Evolutionary conservation across 345 rosid species (phyloP).

Genomic region (Kandelia obovata): DNA sequence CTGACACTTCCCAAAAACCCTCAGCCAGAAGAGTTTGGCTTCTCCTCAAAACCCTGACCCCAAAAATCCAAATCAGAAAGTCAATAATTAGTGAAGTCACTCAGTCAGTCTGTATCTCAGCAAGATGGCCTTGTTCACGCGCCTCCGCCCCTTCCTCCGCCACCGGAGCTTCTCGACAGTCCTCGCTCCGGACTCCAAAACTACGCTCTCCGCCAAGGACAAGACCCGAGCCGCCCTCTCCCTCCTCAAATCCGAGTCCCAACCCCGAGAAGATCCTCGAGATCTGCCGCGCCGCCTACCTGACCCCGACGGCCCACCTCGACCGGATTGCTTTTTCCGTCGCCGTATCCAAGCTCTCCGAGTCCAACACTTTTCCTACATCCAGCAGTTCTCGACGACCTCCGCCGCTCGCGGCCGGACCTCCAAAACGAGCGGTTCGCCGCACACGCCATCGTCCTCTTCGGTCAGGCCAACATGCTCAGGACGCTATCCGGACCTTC

Average conservation of each 20-base stretch:
- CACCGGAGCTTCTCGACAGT: slow-evolving; percentile 4
- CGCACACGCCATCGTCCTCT: slow-evolving; percentile 61
- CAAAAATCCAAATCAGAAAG: neutral
- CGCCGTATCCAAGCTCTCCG: slow-evolving; percentile 55
- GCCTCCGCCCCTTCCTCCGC: neutral
- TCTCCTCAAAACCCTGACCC: neutral
- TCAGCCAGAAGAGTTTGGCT: too few relatives aligned
- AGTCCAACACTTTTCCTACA: slow-evolving; percentile 45
- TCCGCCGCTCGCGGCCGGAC: slow-evolving; percentile 56
- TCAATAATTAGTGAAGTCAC: too few relatives aligned
- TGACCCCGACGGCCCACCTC: slow-evolving; percentile 52
- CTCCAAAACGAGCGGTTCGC: slow-evolving; percentile 54
- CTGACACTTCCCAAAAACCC: too few relatives aligned
- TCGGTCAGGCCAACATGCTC: slow-evolving; percentile 75
- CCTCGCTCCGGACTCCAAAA: neutral
- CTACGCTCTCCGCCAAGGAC: slow-evolving; percentile 44
- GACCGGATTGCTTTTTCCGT: slow-evolving; percentile 67
- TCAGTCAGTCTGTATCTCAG: too few relatives aligned
- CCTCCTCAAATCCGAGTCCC: slow-evolving; percentile 58
- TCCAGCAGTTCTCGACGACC: slow-evolving; percentile 57
- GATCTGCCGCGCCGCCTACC: slow-evolving; percentile 73
- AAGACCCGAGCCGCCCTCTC: slow-evolving; percentile 70
- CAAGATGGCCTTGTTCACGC: slow-evolving; percentile 9
- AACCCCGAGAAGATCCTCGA: slow-evolving; percentile 75
- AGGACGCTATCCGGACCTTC: slow-evolving; percentile 48